Evolutionary conservation across 202 grass and related monocot species (phyloP).

Genomic region (Alloteropsis angusta): DNA sequence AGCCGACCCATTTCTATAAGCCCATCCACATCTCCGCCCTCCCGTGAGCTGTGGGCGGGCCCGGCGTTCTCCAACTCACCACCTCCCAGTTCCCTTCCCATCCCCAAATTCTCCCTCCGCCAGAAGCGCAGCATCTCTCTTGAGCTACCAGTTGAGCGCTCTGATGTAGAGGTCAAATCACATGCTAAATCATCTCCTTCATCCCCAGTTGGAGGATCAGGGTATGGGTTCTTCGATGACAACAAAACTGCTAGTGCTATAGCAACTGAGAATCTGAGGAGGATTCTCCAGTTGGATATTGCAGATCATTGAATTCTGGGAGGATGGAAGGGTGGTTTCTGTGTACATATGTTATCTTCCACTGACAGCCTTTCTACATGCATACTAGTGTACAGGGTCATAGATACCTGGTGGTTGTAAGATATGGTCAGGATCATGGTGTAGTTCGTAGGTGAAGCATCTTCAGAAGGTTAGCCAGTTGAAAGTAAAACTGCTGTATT

Average conservation of each 20-base stretch:
- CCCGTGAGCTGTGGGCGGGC: conserved; percentile 51
- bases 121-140: conserved; percentile 66
- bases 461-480: background rate
- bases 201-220: conserved; percentile 42
- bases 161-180: conserved; percentile 13
- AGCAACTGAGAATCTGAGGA: conserved; percentile 75
- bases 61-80: conserved; percentile 77
- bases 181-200: conserved; percentile 68
- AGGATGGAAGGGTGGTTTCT: conserved; percentile 12
- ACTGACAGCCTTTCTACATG: conserved; percentile 4
- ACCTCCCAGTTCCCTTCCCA: conserved; percentile 58
- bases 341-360: conserved; percentile 28
- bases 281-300: conserved; percentile 68
- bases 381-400: conserved; percentile 31
- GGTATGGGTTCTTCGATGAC: conserved; percentile 28
- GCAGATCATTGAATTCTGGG: conserved; percentile 21
- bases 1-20: conserved; percentile 47
- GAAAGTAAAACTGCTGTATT: background rate
- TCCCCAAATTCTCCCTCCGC: conserved; percentile 70
- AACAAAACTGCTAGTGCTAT: conserved; percentile 28
- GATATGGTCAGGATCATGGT: background rate
- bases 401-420: conserved; percentile 20
- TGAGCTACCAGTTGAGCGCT: conserved; percentile 29
- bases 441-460: conserved; percentile 16
- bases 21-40: conserved; percentile 31